Base-by-base conservation (phyloP, 805 yeast species). In the Saturnispora saitoi region DNA sequence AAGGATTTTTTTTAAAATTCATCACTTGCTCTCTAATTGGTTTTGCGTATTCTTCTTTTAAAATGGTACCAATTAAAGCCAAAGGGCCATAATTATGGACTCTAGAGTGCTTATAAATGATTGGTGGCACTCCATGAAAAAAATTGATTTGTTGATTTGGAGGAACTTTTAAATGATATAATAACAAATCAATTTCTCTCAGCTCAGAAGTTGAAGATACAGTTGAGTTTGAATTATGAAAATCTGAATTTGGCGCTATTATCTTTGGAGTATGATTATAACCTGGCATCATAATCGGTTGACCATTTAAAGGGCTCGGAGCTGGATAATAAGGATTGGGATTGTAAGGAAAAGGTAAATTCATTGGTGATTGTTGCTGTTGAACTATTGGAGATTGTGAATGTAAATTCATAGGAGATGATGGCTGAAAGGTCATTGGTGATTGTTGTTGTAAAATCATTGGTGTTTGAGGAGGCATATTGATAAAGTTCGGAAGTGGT, bases 51-150 rank as follows among this genome's bases (percentile, higher is more conserved):
- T 63, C 65, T 60, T 80, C 85, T 52, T 70, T 76, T 48, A 70
- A 68, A 47, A 78, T 60, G 24, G 74, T 49, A 0, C 82, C 61
- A 4, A 72, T 54, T 72, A 79, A 73, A 1, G 80, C 60, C 32
- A 77, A 66, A 0, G 83, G 78, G 1, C 83, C 84, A 59, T 70
- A 72, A 54, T 71, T 70, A 50, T 69, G 67, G 30, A 72, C 60
- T 39, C 77, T 60, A 3, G 70, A 63, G 43, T 67, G 70, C 26
- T 66, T 67, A 15, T 68, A 51, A 45, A 70, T 61, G 48, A 76
- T 65, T 0, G 83, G 73, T 3, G 69, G 53, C 53, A 67, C 68
- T 2, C 74, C 75, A 0, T 61, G 62, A 51, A 68, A 72, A 31
- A 77, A 64, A 46, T 73, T 67, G 6, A 78, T 62, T 1, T 50